A percentile compares a stretch with the other conserved stretches of the same genome.
Conservation (phyloP, 345 rosid species). For the Brassica carinata region DNA sequence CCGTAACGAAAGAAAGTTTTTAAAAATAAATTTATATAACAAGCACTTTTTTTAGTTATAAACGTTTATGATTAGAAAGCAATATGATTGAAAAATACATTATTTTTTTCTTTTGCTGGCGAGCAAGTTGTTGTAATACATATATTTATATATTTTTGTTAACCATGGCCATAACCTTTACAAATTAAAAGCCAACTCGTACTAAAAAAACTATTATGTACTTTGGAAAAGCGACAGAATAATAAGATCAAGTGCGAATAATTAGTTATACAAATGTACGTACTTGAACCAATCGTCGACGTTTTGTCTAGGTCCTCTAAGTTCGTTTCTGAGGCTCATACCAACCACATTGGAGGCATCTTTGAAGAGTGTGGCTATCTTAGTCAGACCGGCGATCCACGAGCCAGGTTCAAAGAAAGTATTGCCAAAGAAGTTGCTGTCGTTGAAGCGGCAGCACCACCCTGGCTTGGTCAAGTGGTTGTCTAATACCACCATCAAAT, state of each 20-base stretch:
- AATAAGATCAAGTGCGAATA: not conserved
- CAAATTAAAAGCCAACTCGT: not conserved
- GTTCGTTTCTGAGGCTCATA: conserved; percentile 95
- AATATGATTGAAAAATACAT: too few relatives aligned
- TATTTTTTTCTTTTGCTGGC: too few relatives aligned
- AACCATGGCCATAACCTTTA: not conserved
- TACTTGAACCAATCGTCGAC: conserved; percentile 87
- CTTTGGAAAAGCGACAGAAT: not conserved
- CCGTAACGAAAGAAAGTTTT: too few relatives aligned
- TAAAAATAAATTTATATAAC: too few relatives aligned
- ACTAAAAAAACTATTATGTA: not conserved
- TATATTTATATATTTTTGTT: too few relatives aligned
- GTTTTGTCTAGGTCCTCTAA: conserved; percentile 81
- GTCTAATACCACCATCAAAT: conserved; percentile 87
- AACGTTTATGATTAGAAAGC: too few relatives aligned
- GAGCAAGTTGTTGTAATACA: too few relatives aligned
- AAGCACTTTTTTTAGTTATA: too few relatives aligned
- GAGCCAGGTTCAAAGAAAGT: conserved; percentile 62
- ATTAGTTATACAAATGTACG: not conserved
- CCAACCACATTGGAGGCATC: conserved; percentile 72
- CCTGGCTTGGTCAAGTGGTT: conserved; percentile 92
- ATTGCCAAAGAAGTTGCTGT: conserved; percentile 96
- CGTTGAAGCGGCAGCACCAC: conserved; percentile 79
- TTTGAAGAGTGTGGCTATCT: conserved; percentile 66
- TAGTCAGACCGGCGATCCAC: conserved; percentile 68